Evolutionary conservation across 257 asterid species (phyloP), one percentile per base, ranked within the genome.

Genomic region (Schizonepeta tenuifolia): DNA sequence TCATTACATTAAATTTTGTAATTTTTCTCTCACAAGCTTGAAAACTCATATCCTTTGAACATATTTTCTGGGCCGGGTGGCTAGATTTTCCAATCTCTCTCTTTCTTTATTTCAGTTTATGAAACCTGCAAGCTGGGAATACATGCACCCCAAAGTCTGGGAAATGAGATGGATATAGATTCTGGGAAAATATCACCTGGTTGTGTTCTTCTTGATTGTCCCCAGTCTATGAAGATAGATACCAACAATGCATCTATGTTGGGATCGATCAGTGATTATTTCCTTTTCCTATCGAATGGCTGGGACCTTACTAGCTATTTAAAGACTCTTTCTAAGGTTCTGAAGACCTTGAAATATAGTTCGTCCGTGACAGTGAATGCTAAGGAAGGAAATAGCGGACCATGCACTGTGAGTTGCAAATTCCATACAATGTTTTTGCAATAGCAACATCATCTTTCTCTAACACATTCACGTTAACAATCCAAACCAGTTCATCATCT

Each of bases 171-270:
- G 99, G 97, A 92, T 80, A 72, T 86, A 65, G 97, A 92, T 80
- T 80, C 96, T 65, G 98, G 92, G 75, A 95, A 88, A 80, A 49
- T 67, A 47, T 85, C 90, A 54, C 81, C 94, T 77, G 99, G 98
- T 80, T 92, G 92, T 83, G 96, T 88, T 69, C 84, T 90, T 20
- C 97, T 95, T 64, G 98, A 95, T 81, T 83, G 98, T 81, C 99
- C 99, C 51, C 99, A 92, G 75, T 95, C 99, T 62, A 90, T 95
- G 99, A 95, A 92, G 87, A 95, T 95, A 73, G 99, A 95, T 69
- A 88, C 96, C 80, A 92, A 85, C 66, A 90, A 87, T 78, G 93
- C 98, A 76, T 92, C 99, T 71, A 86, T 90, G 88, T 71, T 95
- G 88, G 99, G 98, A 84, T 95, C 98, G 7, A 86, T 95, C 83